Conservation (phyloP, 2,329 filamentous ascomycete species). For the Arthrobotrys pseudoclavata region DNA sequence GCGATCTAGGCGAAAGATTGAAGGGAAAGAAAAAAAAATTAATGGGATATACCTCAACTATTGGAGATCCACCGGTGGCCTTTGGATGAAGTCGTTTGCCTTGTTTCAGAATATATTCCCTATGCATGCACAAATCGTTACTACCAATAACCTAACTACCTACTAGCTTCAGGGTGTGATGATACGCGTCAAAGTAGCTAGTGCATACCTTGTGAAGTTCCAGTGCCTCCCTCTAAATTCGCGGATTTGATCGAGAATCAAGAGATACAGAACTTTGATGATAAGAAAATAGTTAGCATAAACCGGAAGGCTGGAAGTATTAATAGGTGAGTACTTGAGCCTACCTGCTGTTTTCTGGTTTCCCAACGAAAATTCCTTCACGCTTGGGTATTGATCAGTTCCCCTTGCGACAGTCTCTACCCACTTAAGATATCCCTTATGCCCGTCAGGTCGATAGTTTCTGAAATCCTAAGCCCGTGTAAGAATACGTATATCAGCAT, state of each 20-base stretch:
- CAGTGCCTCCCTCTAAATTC: constrained; percentile 88
- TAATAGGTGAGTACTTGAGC: neutral
- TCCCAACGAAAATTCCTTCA: constrained; percentile 73
- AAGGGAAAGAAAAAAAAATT: neutral
- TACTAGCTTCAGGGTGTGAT: too few relatives aligned
- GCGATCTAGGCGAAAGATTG: neutral
- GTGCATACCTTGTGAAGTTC: constrained; percentile 75
- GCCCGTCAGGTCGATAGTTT: constrained; percentile 87
- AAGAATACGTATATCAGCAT: constrained; percentile 64
- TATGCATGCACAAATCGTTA: constrained; percentile 59
- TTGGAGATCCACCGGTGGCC: constrained; percentile 83
- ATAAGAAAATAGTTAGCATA: neutral
- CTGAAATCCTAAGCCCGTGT: constrained; percentile 76
- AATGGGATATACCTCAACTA: constrained; percentile 73
- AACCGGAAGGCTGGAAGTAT: neutral
- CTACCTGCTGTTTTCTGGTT: constrained; percentile 61
- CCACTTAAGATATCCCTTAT: constrained; percentile 84
- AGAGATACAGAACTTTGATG: constrained; percentile 70
- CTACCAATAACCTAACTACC: neutral
- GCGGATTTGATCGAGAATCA: constrained; percentile 79
- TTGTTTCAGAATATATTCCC: constrained; percentile 83
- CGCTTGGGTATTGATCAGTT: constrained; percentile 66
- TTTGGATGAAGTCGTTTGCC: constrained; percentile 78
- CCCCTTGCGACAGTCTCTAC: constrained; percentile 68
- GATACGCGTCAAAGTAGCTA: neutral